Percentiles rank a stretch among this genome's conserved stretches.
Evolutionary conservation across 352 stramenopile species (phyloP).

Genomic region (Phytophthora pini): DNA sequence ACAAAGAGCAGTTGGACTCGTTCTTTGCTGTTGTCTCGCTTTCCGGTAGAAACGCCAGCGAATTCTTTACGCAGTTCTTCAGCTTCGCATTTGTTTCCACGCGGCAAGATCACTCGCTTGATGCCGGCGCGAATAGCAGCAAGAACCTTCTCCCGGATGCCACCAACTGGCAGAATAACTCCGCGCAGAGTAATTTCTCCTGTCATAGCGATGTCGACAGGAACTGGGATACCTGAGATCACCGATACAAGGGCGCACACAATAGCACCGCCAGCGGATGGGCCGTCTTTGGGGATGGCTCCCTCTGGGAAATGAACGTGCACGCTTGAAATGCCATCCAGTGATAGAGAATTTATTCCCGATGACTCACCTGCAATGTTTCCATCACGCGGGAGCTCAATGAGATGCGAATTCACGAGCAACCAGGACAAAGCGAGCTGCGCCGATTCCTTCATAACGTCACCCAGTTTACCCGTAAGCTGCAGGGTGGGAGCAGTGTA

Average conservation of each 20-base stretch:
- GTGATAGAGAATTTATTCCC: conserved; percentile 38
- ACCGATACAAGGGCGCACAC: conserved; percentile 87
- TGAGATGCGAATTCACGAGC: conserved; percentile 62
- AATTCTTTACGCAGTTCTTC: conserved; percentile 78
- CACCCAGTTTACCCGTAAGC: conserved; percentile 78
- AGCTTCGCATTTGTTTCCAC: conserved; percentile 76
- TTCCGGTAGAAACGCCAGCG: conserved; percentile 26
- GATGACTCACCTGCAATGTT: conserved; percentile 16
- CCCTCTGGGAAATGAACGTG: conserved; percentile 92
- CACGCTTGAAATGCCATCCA: conserved; percentile 73
- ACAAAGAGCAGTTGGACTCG: conserved; percentile 72
- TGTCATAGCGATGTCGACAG: conserved; percentile 88
- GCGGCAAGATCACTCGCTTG: conserved; percentile 78
- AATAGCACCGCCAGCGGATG: conserved; percentile 88
- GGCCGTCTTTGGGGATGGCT: conserved; percentile 90
- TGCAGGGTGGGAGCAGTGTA: conserved; percentile 50
- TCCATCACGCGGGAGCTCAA: conserved; percentile 47
- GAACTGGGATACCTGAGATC: conserved; percentile 65
- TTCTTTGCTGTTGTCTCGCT: conserved; percentile 28
- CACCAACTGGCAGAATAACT: conserved; percentile 91
- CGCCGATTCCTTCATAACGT: conserved; percentile 92
- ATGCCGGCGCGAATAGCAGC: conserved; percentile 88
- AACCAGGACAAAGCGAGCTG: conserved; percentile 88
- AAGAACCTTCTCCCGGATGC: conserved; percentile 91
- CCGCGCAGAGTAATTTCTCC: conserved; percentile 89